phyloP scores from a whole-genome alignment of 352 stramenopile genomes.

The Globisporangium takayamanum region DNA sequence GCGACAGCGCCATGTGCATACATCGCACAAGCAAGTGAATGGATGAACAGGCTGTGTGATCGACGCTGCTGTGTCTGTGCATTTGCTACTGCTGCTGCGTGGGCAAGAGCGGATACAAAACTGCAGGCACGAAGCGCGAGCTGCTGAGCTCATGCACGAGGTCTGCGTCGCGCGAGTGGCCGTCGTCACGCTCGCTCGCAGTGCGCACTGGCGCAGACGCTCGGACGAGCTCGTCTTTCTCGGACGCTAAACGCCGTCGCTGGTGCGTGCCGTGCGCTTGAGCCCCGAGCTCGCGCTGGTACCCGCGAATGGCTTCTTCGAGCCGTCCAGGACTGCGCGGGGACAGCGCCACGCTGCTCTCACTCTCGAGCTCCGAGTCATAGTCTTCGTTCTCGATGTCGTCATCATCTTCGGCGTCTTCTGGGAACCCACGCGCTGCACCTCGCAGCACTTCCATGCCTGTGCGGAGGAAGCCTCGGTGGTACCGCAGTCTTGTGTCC shows the following conservation, averaged over 20 bases:
- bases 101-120: constrained; percentile 52
- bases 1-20: not conserved
- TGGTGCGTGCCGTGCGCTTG: constrained; percentile 1
- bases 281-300: constrained; percentile 16
- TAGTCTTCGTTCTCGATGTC: not conserved
- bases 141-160: constrained; percentile 19
- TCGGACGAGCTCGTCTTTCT: constrained; percentile 23
- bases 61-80: not conserved
- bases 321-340: constrained; percentile 27
- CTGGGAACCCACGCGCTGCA: not conserved
- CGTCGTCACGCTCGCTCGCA: constrained; percentile 8
- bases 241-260: constrained; percentile 11
- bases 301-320: constrained; percentile 29
- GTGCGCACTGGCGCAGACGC: not conserved
- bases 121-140: constrained; percentile 43
- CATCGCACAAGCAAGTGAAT: not conserved
- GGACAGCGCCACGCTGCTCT: not conserved
- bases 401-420: constrained; percentile 14
- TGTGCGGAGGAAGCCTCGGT: constrained; percentile 45
- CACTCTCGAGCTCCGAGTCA: not conserved
- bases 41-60: not conserved
- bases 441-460: constrained; percentile 55
- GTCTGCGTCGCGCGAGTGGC: constrained; percentile 14
- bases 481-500: constrained; percentile 25
- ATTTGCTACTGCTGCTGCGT: constrained; percentile 19